phyloP scores from a whole-genome alignment of 1,139 yeast species.

The Pneumocystis murina region DNA sequence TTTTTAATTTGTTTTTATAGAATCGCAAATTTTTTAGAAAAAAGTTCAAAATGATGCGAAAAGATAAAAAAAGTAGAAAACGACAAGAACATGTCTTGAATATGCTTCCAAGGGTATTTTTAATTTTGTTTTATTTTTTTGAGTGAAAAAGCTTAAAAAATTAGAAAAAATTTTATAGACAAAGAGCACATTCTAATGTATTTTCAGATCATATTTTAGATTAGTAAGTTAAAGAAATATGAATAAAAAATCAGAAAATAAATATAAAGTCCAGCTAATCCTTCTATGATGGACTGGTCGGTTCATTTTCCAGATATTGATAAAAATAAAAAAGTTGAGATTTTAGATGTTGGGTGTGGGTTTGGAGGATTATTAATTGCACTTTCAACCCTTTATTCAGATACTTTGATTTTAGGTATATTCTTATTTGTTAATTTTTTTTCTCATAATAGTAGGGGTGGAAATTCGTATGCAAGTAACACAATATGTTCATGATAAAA shows the following conservation, averaged over 20 bases:
- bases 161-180: constrained; percentile 77
- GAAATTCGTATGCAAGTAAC: constrained; percentile 97
- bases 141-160: neutral
- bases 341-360: constrained; percentile 97
- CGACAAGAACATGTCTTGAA: neutral
- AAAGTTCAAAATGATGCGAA: neutral
- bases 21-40: neutral
- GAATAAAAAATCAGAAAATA: neutral
- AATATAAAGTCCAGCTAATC: constrained; percentile 41
- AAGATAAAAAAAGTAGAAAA: neutral
- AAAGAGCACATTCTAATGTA: constrained; percentile 95
- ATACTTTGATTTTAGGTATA: constrained; percentile 42
- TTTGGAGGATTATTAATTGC: constrained; percentile 84
- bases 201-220: constrained; percentile 88
- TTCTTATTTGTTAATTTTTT: neutral
- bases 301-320: constrained; percentile 51
- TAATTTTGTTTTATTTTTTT: neutral
- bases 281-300: constrained; percentile 78
- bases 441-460: constrained; percentile 44
- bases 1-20: no score
- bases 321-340: constrained; percentile 46
- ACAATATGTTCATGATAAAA: constrained; percentile 88
- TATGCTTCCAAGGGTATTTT: neutral
- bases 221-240: constrained; percentile 27
- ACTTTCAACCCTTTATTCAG: constrained; percentile 62